Percentiles rank a stretch among this genome's conserved stretches.
These are phyloP conservation scores for Perkinsus olseni DNA, from an alignment of 169 alveolate genomes.

Conservation along the genomic window DNA sequence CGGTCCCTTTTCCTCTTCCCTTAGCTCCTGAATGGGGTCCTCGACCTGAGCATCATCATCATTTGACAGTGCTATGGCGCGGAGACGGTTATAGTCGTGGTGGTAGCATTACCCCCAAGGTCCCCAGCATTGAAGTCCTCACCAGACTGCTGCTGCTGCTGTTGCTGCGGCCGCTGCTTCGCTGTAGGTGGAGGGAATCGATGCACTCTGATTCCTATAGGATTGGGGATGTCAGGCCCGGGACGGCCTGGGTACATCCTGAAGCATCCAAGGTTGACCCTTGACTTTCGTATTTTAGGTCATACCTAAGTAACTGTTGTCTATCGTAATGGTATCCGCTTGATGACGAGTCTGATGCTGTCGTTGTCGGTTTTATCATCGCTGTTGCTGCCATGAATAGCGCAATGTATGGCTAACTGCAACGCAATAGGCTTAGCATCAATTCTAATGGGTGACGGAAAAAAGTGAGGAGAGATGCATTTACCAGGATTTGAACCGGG, in stretches of 20 bases:
- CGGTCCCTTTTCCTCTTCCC: background rate
- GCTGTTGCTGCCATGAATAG: background rate
- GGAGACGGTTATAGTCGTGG: background rate
- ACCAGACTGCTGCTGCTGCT: background rate
- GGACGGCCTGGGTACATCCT: background rate
- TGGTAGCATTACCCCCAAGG: background rate
- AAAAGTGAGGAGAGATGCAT: background rate
- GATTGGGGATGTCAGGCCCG: background rate
- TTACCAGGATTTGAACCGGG: background rate
- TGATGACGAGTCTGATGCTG: background rate
- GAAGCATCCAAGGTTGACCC: background rate
- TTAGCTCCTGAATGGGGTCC: background rate
- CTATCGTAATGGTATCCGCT: background rate
- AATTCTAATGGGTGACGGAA: background rate
- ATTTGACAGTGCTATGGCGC: background rate
- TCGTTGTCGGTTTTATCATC: background rate
- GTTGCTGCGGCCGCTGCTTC: background rate
- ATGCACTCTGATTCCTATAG: background rate
- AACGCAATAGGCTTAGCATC: background rate
- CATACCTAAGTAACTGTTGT: background rate
- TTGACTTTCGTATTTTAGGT: background rate
- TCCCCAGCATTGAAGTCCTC: background rate
- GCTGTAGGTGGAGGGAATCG: background rate
- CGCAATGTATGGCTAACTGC: background rate
- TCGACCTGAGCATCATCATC: no score